A percentile compares a stretch with the other conserved stretches of the same genome.
These are phyloP conservation scores for Penicillium sp. DNA, from an alignment of 2,329 filamentous ascomycete genomes.

Conservation along the genomic window DNA sequence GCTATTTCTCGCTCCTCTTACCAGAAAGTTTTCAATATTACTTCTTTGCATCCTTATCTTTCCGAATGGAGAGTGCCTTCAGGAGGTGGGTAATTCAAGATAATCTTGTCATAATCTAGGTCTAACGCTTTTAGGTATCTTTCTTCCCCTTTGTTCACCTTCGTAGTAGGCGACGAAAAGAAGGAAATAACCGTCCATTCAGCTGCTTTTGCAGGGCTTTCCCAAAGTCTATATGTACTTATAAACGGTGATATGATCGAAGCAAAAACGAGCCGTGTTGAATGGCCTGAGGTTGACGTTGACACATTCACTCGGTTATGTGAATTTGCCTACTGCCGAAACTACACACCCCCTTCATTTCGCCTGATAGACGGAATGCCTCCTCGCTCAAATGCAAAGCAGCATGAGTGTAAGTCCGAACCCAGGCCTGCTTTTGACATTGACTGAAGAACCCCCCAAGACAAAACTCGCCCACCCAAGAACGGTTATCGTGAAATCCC, in stretches of 20 bases:
- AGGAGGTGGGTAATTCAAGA: background rate
- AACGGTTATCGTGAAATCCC: background rate
- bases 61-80: background rate
- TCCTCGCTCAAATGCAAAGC: background rate
- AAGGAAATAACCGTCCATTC: background rate
- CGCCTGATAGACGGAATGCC: background rate
- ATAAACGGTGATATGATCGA: background rate
- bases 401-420: background rate
- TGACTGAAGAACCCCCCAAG: no score
- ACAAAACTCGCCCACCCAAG: no score
- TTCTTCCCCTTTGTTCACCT: conserved; percentile 1
- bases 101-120: no score
- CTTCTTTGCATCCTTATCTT: background rate
- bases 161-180: background rate
- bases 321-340: background rate
- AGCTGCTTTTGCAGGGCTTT: background rate
- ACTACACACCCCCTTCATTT: background rate
- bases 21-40: background rate
- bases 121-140: background rate
- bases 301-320: conserved; percentile 2
- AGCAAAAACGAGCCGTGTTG: background rate
- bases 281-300: conserved; percentile 1
- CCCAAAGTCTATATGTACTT: background rate
- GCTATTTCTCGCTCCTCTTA: no score
- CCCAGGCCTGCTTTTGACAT: background rate